A percentile compares a stretch with the other conserved stretches of the same genome.
These are phyloP conservation scores for Knufia petricola DNA, from an alignment of 2,329 filamentous ascomycete species.

Conservation along the genomic window DNA sequence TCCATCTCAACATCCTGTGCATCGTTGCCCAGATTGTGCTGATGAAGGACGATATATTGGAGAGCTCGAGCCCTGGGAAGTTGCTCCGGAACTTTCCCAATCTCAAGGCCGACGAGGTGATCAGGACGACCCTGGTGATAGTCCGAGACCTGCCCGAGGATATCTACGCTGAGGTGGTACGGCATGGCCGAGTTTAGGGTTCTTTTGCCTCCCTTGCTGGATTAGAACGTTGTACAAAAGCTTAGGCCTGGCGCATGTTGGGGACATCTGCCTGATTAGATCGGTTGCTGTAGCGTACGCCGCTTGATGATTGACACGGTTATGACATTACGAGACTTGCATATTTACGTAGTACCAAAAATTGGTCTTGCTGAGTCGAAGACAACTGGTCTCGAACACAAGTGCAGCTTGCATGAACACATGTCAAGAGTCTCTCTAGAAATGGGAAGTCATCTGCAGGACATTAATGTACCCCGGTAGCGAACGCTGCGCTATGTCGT, in stretches of 20 bases:
- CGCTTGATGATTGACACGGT: neutral
- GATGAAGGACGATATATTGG: conserved; percentile 73
- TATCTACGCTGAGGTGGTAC: conserved; percentile 80
- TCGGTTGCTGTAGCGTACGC: neutral
- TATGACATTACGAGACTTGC: neutral
- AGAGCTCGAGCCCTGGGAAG: conserved; percentile 82
- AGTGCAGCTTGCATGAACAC: neutral
- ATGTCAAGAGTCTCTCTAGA: neutral
- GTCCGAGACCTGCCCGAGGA: conserved; percentile 84
- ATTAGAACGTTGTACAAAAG: neutral
- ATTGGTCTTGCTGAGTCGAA: neutral
- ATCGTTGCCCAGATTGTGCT: conserved; percentile 92
- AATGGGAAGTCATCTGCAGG: neutral
- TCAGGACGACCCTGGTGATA: conserved; percentile 73
- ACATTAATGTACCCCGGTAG: neutral
- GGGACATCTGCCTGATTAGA: neutral
- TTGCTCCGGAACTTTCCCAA: conserved; percentile 79
- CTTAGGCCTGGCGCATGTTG: neutral
- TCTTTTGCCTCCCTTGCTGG: too few species aligned
- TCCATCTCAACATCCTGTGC: conserved; percentile 89
- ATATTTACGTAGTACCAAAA: neutral
- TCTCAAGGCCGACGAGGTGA: conserved; percentile 73
- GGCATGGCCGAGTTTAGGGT: conserved; percentile 60
- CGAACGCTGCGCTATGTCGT: too few species aligned
- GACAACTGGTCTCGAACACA: neutral